Evolutionary conservation across 805 yeast species (phyloP).

Genomic region (Martiniozyma abietophila): DNA sequence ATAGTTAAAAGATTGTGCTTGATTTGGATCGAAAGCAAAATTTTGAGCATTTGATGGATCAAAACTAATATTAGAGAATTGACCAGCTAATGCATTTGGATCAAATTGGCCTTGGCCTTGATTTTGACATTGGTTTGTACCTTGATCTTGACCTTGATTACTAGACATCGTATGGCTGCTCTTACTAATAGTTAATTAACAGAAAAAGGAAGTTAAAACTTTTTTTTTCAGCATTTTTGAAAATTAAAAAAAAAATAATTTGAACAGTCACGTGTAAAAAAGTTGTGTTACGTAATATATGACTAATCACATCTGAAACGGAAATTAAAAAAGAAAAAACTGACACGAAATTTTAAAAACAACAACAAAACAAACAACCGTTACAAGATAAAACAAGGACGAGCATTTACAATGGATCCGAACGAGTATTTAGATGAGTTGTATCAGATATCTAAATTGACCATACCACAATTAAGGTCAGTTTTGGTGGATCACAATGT

Average conservation of each 20-base stretch:
- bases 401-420: conserved; percentile 25
- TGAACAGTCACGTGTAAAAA: too few relatives aligned
- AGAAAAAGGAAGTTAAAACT: too few relatives aligned
- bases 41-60: conserved; percentile 42
- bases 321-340: too few relatives aligned
- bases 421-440: conserved; percentile 30
- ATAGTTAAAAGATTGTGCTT: conserved; percentile 14
- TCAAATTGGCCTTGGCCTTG: conserved; percentile 28
- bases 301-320: too few relatives aligned
- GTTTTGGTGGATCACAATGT: conserved; percentile 57
- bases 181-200: too few relatives aligned
- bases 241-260: too few relatives aligned
- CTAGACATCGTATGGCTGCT: too few relatives aligned
- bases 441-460: conserved; percentile 60
- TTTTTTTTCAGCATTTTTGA: too few relatives aligned
- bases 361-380: background rate
- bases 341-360: too few relatives aligned
- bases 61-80: conserved; percentile 17
- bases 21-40: conserved; percentile 32
- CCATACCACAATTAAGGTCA: conserved; percentile 61
- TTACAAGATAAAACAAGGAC: background rate
- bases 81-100: conserved; percentile 33
- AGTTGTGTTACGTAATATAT: too few relatives aligned
- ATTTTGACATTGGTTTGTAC: conserved; percentile 6
- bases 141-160: too few relatives aligned